Evolutionary conservation across 129 eudicot species (phyloP).

Genomic region (Daucus carota): DH1_v3.0 NC_030384.2:31582001-31582500

Average conservation of each 20-base stretch:
- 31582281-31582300: neutral
- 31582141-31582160: conserved; percentile 65
- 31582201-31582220: conserved; percentile 40
- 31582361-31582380: conserved; percentile 70
- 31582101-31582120: conserved; percentile 82
- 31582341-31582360: conserved; percentile 58
- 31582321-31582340: conserved; percentile 35
- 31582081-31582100: conserved; percentile 72
- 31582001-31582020: neutral
- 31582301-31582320: neutral
- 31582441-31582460: conserved; percentile 29
- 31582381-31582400: conserved; percentile 67
- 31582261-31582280: neutral
- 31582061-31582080: conserved; percentile 58
- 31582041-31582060: conserved; percentile 28
- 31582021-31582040: neutral
- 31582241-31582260: conserved; percentile 63
- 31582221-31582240: conserved; percentile 71
- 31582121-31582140: conserved; percentile 85
- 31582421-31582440: conserved; percentile 65
- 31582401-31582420: conserved; percentile 55
- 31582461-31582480: neutral
- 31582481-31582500: neutral
- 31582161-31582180: conserved; percentile 39
- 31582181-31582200: conserved; percentile 60